phyloP scores from a whole-genome alignment of 1,284 basidiomycete species.

The Ceratobasidium sp. region DNA sequence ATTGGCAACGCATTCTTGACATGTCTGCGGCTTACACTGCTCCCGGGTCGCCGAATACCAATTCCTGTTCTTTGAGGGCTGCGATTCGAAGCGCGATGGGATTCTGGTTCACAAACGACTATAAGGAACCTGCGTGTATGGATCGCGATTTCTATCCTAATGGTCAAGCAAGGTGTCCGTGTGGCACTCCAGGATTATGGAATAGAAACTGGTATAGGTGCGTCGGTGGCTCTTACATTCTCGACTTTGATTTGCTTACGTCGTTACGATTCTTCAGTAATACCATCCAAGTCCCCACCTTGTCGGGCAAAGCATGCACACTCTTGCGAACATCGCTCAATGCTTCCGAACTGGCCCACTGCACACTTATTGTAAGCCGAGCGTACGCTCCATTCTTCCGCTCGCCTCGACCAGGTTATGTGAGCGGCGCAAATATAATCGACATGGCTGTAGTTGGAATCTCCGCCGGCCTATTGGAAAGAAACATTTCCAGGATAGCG shows the following conservation, averaged over 20 bases:
- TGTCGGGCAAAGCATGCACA: slow-evolving; percentile 64
- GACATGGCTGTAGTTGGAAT: slow-evolving; percentile 65
- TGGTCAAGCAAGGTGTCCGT: slow-evolving; percentile 58
- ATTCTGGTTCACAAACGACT: slow-evolving; percentile 70
- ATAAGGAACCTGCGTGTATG: slow-evolving; percentile 60
- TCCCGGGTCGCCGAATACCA: slow-evolving; percentile 56
- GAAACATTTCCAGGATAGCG: slow-evolving; percentile 54
- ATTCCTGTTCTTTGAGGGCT: slow-evolving; percentile 48
- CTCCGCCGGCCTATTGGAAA: slow-evolving; percentile 53
- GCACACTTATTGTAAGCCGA: slow-evolving; percentile 56
- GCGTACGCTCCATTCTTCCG: slow-evolving; percentile 59
- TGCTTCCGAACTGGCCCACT: slow-evolving; percentile 6
- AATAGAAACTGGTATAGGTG: slow-evolving; percentile 63
- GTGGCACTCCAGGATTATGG: slow-evolving; percentile 63
- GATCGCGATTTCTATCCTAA: slow-evolving; percentile 56
- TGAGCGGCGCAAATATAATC: slow-evolving; percentile 67
- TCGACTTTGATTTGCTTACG: background rate
- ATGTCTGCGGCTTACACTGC: slow-evolving; percentile 64
- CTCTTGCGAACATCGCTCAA: slow-evolving; percentile 49
- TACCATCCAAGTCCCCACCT: slow-evolving; percentile 63
- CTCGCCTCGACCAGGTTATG: slow-evolving; percentile 46
- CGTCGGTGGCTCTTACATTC: background rate
- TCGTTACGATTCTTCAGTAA: slow-evolving; percentile 47
- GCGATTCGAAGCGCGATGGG: slow-evolving; percentile 61
- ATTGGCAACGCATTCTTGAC: slow-evolving; percentile 65